phyloP scores from a whole-genome alignment of 257 asterid species.

The Solanum megistacrolobum region DNA sequence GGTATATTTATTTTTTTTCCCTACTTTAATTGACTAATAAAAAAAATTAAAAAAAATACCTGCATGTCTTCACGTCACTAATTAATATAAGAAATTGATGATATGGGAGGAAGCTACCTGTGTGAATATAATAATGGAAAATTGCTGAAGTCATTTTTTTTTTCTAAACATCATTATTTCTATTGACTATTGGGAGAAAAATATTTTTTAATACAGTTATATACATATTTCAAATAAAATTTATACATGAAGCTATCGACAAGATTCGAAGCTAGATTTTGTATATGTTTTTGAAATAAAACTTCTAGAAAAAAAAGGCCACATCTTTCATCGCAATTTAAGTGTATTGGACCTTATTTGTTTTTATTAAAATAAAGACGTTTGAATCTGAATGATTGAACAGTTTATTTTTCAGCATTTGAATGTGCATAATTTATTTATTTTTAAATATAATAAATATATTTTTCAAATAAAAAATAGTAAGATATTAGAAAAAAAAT shows the following conservation, averaged over 20 bases:
- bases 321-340: too few relatives aligned
- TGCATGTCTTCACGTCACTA: not conserved
- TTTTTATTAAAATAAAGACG: not conserved
- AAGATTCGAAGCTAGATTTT: not conserved
- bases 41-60: too few relatives aligned
- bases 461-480: not conserved
- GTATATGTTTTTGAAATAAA: not conserved
- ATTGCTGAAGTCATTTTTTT: not conserved
- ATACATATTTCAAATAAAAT: not conserved
- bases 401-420: rapidly evolving
- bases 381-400: not conserved
- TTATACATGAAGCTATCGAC: not conserved
- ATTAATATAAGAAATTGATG: not conserved
- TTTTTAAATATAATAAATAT: not conserved
- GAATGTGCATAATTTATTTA: not conserved
- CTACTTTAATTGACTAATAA: not conserved
- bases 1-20: too few relatives aligned
- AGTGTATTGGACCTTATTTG: not conserved
- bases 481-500: not conserved
- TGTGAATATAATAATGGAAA: not conserved
- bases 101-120: not conserved
- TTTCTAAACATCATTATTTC: not conserved
- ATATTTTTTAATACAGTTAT: too few relatives aligned
- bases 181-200: not conserved
- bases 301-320: too few relatives aligned